Conservation (phyloP, 1,284 basidiomycete species). For the Tremellales sp. region DNA sequence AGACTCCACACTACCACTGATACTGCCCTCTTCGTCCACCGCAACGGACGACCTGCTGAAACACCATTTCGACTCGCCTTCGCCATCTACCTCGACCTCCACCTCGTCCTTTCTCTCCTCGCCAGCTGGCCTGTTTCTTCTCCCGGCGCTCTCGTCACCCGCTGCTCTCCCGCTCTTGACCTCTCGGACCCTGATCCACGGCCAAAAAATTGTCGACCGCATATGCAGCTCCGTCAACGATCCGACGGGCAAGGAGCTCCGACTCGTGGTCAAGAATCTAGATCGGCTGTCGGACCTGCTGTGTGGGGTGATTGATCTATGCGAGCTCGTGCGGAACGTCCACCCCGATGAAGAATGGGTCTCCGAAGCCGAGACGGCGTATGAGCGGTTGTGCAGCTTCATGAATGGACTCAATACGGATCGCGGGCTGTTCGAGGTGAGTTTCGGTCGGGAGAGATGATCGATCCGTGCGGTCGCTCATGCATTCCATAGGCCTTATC, state of each 20-base stretch:
- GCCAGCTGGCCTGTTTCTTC: slow-evolving; percentile 42
- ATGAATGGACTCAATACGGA: slow-evolving; percentile 98
- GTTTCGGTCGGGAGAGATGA: slow-evolving; percentile 10
- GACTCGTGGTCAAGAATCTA: slow-evolving; percentile 85
- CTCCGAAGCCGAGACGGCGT: slow-evolving; percentile 75
- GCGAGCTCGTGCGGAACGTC: slow-evolving; percentile 87
- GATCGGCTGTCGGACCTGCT: slow-evolving; percentile 92
- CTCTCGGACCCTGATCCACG: slow-evolving; percentile 39
- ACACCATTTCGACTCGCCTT: slow-evolving; percentile 26
- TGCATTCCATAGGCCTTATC: slow-evolving; percentile 33
- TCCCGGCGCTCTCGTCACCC: slow-evolving; percentile 37
- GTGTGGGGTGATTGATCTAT: slow-evolving; percentile 93
- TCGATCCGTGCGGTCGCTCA: not conserved
- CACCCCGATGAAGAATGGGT: slow-evolving; percentile 86
- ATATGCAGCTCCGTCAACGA: slow-evolving; percentile 45
- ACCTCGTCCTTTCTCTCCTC: too few relatives aligned
- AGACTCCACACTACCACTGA: too few relatives aligned
- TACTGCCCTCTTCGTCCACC: slow-evolving; percentile 4
- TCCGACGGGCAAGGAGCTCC: slow-evolving; percentile 56
- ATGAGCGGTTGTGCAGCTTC: slow-evolving; percentile 88
- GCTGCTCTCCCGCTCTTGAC: slow-evolving; percentile 36
- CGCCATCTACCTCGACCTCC: slow-evolving; percentile 2
- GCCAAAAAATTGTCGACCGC: slow-evolving; percentile 47
- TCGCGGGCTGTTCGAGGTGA: slow-evolving; percentile 83
- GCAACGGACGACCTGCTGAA: slow-evolving; percentile 17